Percentiles rank a stretch among this genome's conserved stretches.
phyloP scores from a whole-genome alignment of 257 asterid genomes.

The Rubia yunnanensis region DNA sequence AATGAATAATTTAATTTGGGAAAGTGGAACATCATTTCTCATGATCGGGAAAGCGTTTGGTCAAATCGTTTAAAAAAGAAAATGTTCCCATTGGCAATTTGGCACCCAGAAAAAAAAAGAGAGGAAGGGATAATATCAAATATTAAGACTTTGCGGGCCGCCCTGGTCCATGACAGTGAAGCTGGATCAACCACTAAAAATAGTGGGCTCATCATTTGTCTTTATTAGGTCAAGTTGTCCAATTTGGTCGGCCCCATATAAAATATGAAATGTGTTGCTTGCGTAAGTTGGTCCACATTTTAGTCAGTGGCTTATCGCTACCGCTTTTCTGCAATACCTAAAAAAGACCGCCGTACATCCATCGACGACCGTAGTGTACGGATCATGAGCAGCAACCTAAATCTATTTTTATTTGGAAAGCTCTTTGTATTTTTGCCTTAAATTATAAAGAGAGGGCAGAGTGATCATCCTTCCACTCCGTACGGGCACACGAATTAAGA shows the following conservation, averaged over 20 bases:
- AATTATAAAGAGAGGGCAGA: too few species aligned
- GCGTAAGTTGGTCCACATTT: background rate
- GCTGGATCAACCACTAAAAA: constrained; percentile 4
- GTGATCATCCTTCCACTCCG: too few species aligned
- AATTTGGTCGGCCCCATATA: background rate
- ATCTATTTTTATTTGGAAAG: background rate
- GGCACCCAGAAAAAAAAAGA: too few species aligned
- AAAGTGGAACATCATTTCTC: too few species aligned
- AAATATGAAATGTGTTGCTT: background rate
- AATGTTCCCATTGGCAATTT: too few species aligned
- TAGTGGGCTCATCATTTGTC: constrained; percentile 1
- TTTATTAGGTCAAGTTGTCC: background rate
- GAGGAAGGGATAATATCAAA: too few species aligned
- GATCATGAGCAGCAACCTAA: background rate
- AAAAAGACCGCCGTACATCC: background rate
- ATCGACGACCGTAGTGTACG: background rate
- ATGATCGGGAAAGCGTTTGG: background rate
- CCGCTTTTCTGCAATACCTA: background rate
- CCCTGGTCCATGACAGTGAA: background rate
- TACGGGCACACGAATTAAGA: too few species aligned
- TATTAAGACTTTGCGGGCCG: background rate
- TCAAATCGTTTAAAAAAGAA: background rate
- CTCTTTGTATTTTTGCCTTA: background rate
- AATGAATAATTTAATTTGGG: too few species aligned
- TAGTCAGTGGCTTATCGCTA: background rate